Evolutionary conservation across 257 asterid species (phyloP), one percentile per base, ranked within the genome.

Genomic region (Nicotiana attenuata): DNA sequence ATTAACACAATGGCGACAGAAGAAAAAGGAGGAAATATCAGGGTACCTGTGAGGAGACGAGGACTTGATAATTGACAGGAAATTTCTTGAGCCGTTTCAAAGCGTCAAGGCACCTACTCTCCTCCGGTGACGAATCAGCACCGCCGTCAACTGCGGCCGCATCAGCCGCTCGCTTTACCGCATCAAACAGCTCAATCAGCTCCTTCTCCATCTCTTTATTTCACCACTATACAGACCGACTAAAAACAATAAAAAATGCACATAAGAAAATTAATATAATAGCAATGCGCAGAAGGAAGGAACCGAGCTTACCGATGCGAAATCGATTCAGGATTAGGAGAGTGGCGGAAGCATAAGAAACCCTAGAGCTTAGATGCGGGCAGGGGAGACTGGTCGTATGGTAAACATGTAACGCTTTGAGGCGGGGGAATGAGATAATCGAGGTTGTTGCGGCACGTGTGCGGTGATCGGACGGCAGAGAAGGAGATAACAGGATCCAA

Each of bases 51-150:
- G 97, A 90, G 76, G 98, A 93, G 47, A 95, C 97, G 50, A 95
- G 97, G 87, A 95, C 89, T 53, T 92, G 91, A 86, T 95, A 95
- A 87, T 86, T 93, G 56, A 95, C 94, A 33, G 97, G 99, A 85
- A 94, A 92, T 81, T 87, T 83, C 89, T 91, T 92, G 80, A 96
- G 98, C 80, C 45, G 89, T 73, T 88, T 90, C 52, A 96, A 88
- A 7, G 90, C 92, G 53, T n/a, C 56, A 69, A 38, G 80, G 66
- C 87, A 84, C 33, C 86, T 85, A 14, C 63, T 83, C 85, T 95
- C 97, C 50, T 82, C 93, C 2, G 93, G 87, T 5, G 92, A 89
- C 5, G 84, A 84, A 81, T 89, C 93, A 13, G 90, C 91, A 56
- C 75, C 84, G 13, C 64, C 80, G 52, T 81, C 90, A 11, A 17